Percentiles rank a stretch among this genome's conserved stretches.
Conservation (phyloP, 306 rosid species). For the Cicer pinnatifidum region DNA sequence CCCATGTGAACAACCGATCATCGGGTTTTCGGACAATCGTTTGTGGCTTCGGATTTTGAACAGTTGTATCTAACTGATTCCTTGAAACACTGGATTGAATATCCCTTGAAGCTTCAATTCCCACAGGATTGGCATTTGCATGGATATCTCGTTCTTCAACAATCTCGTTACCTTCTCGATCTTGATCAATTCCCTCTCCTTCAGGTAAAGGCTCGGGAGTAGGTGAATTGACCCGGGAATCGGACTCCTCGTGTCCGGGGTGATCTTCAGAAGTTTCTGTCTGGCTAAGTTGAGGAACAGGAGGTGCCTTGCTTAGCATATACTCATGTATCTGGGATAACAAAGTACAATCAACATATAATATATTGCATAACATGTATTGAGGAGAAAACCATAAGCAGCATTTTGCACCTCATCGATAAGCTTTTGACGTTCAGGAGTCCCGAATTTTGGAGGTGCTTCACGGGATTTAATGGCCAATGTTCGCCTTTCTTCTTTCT, state of each 20-base stretch:
- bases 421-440: slow-evolving; percentile 81
- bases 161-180: slow-evolving; percentile 54
- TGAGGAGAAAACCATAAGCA: slow-evolving; percentile 14
- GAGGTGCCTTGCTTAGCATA: slow-evolving; percentile 79
- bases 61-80: slow-evolving; percentile 52
- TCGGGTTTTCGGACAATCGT: slow-evolving; percentile 62
- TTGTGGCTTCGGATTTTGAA: slow-evolving; percentile 56
- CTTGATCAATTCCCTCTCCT: slow-evolving; percentile 48
- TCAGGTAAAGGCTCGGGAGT: slow-evolving; percentile 10
- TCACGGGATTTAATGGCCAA: slow-evolving; percentile 87
- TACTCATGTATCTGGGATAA: slow-evolving; percentile 74
- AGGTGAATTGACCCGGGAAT: slow-evolving; percentile 34
- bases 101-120: slow-evolving; percentile 50
- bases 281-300: slow-evolving; percentile 63
- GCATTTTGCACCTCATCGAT: slow-evolving; percentile 59
- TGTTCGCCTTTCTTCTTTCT: slow-evolving; percentile 81
- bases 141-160: slow-evolving; percentile 57
- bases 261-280: slow-evolving; percentile 53
- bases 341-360: slow-evolving; percentile 15
- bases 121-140: slow-evolving; percentile 48
- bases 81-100: slow-evolving; percentile 50
- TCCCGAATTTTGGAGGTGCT: slow-evolving; percentile 76
- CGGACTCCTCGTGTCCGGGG: slow-evolving; percentile 45
- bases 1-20: slow-evolving; percentile 88
- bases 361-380: slow-evolving; percentile 2